A percentile compares a stretch with the other conserved stretches of the same genome.
Evolutionary conservation across 495 filamentous ascomycete species (phyloP).

Genomic region (Talaromyces proteolyticus): DNA sequence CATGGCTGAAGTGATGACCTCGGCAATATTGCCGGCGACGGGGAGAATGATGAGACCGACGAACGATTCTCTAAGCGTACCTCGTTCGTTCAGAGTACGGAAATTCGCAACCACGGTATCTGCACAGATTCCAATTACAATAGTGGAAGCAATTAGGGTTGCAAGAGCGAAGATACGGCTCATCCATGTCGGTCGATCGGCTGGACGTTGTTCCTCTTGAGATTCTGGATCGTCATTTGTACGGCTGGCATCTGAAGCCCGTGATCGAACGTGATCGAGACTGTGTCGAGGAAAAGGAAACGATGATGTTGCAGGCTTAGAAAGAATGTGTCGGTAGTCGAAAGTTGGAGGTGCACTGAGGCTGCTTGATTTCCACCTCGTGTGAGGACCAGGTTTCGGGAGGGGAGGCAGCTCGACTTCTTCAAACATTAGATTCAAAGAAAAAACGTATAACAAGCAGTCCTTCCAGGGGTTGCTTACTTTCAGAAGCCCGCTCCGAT

Average conservation of each 20-base stretch:
- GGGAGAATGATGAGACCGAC: constrained; percentile 23
- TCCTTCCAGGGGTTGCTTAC: not conserved
- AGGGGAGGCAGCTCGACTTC: not conserved
- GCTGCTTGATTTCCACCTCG: not conserved
- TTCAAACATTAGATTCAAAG: not conserved
- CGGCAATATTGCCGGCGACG: constrained; percentile 19
- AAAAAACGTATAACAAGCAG: not conserved
- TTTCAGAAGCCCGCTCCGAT: not conserved
- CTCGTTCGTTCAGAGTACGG: constrained; percentile 10
- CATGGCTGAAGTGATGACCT: constrained; percentile 16
- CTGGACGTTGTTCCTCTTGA: not conserved
- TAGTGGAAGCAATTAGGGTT: constrained; percentile 12
- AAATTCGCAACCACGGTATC: constrained; percentile 20
- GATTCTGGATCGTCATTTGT: not conserved
- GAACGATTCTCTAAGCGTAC: constrained; percentile 12
- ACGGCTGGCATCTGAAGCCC: not conserved
- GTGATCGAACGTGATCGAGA: not conserved
- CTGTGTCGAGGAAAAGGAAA: not conserved
- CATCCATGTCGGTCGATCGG: not conserved
- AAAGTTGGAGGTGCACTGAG: not conserved
- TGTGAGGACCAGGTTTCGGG: not conserved
- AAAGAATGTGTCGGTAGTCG: not conserved
- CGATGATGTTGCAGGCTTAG: not conserved
- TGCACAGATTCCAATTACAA: constrained; percentile 22
- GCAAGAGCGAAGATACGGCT: constrained; percentile 4